These are phyloP conservation scores for Chiua virens DNA, from an alignment of 768 basidiomycete species.

Conservation along the genomic window DNA sequence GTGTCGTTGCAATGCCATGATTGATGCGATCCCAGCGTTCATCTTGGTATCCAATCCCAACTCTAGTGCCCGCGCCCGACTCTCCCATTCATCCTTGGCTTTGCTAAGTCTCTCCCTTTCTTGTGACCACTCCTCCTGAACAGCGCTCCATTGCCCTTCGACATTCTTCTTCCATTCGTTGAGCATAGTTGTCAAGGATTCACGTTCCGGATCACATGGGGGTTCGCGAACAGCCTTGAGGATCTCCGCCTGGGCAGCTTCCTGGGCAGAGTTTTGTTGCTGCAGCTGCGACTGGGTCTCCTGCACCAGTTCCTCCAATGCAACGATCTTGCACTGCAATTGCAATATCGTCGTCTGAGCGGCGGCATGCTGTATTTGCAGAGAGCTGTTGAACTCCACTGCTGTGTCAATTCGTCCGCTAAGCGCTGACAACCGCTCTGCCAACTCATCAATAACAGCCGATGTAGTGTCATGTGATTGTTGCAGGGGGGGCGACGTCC, in stretches of 20 bases:
- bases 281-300: conserved; percentile 43
- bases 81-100: conserved; percentile 84
- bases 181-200: conserved; percentile 54
- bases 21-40: conserved; percentile 30
- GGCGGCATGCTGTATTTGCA: conserved; percentile 76
- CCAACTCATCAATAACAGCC: conserved; percentile 54
- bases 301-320: conserved; percentile 69
- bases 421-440: conserved; percentile 58
- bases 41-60: conserved; percentile 49
- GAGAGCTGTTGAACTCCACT: conserved; percentile 63
- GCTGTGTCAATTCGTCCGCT: conserved; percentile 76
- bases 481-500: conserved; percentile 14
- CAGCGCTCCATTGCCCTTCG: conserved; percentile 74
- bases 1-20: conserved; percentile 36
- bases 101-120: conserved; percentile 74
- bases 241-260: conserved; percentile 34
- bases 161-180: conserved; percentile 75
- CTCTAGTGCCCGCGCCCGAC: conserved; percentile 52
- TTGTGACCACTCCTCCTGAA: conserved; percentile 79
- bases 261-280: conserved; percentile 36
- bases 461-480: conserved; percentile 26
- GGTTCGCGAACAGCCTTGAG: conserved; percentile 36
- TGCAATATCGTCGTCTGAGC: conserved; percentile 73
- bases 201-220: conserved; percentile 40
- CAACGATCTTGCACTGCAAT: conserved; percentile 65